phyloP scores from a whole-genome alignment of 2,329 filamentous ascomycete species.

The Fusarium continuum region DNA sequence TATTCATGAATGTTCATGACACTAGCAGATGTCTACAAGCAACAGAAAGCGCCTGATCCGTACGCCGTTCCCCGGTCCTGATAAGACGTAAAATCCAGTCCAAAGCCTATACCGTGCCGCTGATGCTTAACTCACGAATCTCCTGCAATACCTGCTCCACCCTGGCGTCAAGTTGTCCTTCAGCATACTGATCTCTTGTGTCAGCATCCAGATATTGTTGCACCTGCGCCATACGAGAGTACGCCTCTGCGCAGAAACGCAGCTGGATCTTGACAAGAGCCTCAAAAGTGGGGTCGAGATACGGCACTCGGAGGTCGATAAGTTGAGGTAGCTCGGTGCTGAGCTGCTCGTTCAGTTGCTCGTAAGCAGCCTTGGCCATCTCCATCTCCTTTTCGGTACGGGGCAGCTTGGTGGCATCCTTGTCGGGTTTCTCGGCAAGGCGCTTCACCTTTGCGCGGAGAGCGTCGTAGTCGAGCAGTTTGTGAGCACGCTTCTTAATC shows the following conservation, averaged over 20 bases:
- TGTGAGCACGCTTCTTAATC: conserved; percentile 99
- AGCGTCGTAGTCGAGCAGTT: conserved; percentile 97
- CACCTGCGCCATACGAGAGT: conserved; percentile 97
- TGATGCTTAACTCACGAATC: conserved; percentile 96
- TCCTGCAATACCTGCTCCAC: conserved; percentile 97
- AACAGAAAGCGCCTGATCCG: conserved; percentile 37
- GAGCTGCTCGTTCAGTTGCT: conserved; percentile 96
- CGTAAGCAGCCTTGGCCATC: conserved; percentile 91
- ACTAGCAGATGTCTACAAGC: conserved; percentile 42
- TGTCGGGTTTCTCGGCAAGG: conserved; percentile 97
- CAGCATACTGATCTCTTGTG: conserved; percentile 94
- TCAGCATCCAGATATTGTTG: conserved; percentile 98
- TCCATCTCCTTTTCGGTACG: conserved; percentile 96
- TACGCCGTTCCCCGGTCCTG: conserved; percentile 42
- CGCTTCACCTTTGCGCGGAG: conserved; percentile 97
- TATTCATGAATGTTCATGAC: conserved; percentile 34
- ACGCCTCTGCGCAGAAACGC: conserved; percentile 96
- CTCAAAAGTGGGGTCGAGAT: conserved; percentile 96
- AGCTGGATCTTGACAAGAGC: conserved; percentile 98
- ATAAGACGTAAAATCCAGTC: conserved; percentile 6
- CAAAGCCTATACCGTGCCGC: conserved; percentile 66
- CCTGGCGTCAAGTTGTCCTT: conserved; percentile 87
- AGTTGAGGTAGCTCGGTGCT: conserved; percentile 92
- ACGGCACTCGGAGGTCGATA: conserved; percentile 95
- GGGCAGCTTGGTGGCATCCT: conserved; percentile 95